Evolutionary conservation across 2,329 filamentous ascomycete genomes (phyloP).

Genomic region (Talaromyces sp.): DNA sequence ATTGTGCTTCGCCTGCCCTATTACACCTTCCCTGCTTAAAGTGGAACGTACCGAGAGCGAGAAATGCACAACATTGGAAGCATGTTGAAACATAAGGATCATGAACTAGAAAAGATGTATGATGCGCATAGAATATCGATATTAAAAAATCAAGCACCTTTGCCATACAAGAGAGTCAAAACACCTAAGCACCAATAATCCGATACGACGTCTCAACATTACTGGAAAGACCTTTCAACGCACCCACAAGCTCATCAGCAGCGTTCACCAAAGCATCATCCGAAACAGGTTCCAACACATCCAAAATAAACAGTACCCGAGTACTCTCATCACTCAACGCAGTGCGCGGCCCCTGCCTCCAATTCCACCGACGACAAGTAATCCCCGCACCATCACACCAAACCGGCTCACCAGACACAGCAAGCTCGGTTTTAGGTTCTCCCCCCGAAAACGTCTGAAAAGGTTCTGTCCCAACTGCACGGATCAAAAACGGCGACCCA

Average conservation of each 20-base stretch:
- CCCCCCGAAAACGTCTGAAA: slow-evolving; percentile 38
- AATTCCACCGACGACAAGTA: slow-evolving; percentile 46
- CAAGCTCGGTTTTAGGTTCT: slow-evolving; percentile 20
- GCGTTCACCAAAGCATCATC: slow-evolving; percentile 8
- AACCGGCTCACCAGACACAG: slow-evolving; percentile 39
- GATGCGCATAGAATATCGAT: no score
- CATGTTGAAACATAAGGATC: no score
- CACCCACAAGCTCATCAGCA: slow-evolving; percentile 23
- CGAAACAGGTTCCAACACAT: slow-evolving; percentile 18
- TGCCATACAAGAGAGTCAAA: no score
- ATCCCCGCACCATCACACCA: slow-evolving; percentile 44
- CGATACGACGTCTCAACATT: no score
- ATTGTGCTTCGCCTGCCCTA: no score
- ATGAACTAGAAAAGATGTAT: no score
- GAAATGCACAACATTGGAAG: no score
- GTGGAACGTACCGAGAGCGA: no score
- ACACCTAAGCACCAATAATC: no score
- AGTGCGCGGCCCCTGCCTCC: slow-evolving; percentile 43
- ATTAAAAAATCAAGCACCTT: no score
- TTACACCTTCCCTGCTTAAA: no score
- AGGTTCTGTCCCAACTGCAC: slow-evolving; percentile 37
- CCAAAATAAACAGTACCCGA: slow-evolving; percentile 31
- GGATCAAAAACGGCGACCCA: slow-evolving; percentile 33
- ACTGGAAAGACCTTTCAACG: no score
- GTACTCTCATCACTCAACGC: slow-evolving; percentile 38